These are phyloP conservation scores for Phytophthora agathidicida DNA, from an alignment of 352 stramenopile genomes.

Conservation along the genomic window DNA sequence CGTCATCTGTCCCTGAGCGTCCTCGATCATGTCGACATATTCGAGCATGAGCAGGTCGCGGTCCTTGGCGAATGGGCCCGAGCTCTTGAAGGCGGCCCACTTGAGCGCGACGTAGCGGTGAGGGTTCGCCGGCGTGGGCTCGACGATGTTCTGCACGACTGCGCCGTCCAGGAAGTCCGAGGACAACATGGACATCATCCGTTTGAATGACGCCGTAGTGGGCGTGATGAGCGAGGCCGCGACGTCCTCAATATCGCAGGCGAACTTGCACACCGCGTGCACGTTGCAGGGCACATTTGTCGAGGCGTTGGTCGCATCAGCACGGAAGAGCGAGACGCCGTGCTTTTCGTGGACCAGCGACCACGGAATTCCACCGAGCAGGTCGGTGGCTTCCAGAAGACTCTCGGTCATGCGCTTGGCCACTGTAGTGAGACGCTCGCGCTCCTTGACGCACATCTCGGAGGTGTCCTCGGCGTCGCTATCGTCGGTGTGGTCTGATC, in stretches of 20 bases:
- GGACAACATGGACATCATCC: constrained; percentile 86
- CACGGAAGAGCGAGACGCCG: constrained; percentile 84
- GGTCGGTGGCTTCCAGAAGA: constrained; percentile 76
- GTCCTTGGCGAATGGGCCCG: constrained; percentile 77
- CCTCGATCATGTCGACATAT: constrained; percentile 91
- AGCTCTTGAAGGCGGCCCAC: constrained; percentile 89
- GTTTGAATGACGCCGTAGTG: constrained; percentile 80
- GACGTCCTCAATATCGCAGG: constrained; percentile 81
- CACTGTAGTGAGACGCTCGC: constrained; percentile 68
- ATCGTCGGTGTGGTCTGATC: constrained; percentile 23
- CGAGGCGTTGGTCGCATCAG: constrained; percentile 50
- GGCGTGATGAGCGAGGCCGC: constrained; percentile 83
- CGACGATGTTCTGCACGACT: constrained; percentile 83
- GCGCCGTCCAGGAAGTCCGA: constrained; percentile 86
- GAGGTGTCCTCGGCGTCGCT: constrained; percentile 16
- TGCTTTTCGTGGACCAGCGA: constrained; percentile 81
- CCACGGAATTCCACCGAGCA: constrained; percentile 77
- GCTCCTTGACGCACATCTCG: constrained; percentile 58
- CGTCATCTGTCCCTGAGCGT: constrained; percentile 83
- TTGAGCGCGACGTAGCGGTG: constrained; percentile 86
- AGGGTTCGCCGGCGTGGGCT: constrained; percentile 63
- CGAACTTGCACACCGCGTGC: constrained; percentile 86
- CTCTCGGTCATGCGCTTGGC: constrained; percentile 86
- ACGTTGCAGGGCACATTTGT: constrained; percentile 82
- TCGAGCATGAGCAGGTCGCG: constrained; percentile 86